These are phyloP conservation scores for Fagopyrum homotropicum DNA, from an alignment of 148 eudicot genomes.

Conservation along the genomic window DNA sequence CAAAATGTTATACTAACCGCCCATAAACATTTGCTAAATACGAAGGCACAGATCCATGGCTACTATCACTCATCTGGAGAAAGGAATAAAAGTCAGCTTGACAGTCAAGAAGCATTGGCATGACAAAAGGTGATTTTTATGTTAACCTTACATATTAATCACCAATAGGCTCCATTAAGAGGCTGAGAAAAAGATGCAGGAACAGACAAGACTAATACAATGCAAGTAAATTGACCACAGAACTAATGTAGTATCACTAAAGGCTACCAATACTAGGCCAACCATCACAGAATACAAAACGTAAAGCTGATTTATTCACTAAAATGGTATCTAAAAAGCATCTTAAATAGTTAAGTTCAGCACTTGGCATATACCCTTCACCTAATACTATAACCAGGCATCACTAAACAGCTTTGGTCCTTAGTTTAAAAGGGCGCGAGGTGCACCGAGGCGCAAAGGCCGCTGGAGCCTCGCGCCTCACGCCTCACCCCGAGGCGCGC, in stretches of 20 bases:
- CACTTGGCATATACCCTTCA: not conserved
- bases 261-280: not conserved
- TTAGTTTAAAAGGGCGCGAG: no score
- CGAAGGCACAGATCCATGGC: constrained; percentile 55
- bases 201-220: constrained; percentile 2
- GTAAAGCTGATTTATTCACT: not conserved
- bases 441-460: no score
- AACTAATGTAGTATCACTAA: not conserved
- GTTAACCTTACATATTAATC: not conserved
- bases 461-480: no score
- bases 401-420: not conserved
- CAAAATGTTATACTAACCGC: constrained; percentile 43
- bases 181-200: not conserved
- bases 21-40: constrained; percentile 69
- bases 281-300: not conserved
- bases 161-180: not conserved
- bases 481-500: no score
- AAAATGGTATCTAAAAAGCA: not conserved
- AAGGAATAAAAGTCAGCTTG: constrained; percentile 1
- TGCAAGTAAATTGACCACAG: not conserved
- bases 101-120: not conserved
- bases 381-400: constrained; percentile 6
- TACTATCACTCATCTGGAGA: constrained; percentile 53
- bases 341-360: not conserved
- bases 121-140: not conserved